Base-by-base conservation (phyloP, 2,329 filamentous ascomycete genomes). In the Chlorencoelia australis region DNA sequence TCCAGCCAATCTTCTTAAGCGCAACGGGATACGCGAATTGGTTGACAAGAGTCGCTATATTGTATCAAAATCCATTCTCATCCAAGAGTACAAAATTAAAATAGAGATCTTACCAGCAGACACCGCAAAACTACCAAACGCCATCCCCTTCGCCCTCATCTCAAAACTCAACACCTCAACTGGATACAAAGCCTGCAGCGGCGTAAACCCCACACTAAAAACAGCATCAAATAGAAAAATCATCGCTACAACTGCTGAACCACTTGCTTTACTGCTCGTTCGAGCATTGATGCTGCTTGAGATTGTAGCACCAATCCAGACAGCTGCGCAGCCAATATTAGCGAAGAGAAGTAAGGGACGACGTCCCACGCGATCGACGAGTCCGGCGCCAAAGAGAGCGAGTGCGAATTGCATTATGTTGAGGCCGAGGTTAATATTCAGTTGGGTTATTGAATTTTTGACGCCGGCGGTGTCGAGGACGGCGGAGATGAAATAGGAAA, bases 341-440 rank as follows among this genome's bases (percentile, higher is more conserved):
- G 65, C 67, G 41, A 65, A 64, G 35, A 73, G 52, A 29, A 73
- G 58, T 24, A 71, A 56, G 15, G 68, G 68, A 2, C 74, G 68
- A 18, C 74, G 71, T n/a, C 73, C 71, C 5, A 76, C 40, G 1
- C 62, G 63, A 21, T 76, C 73, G 2, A 70, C 69, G 39, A 76
- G 60, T 13, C 63, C 58, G 4, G 71, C 68, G 35, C 74, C 74
- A 1, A 65, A 48, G 24, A 72, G 59, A 19, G 70, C 66, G 45
- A 67, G 67, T 15, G 73, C 55, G 9, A 71, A 63, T 10, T 70
- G 67, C 50, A 73, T 69, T 41, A 69, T 59, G 20, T 66, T 65
- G 54, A 69, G 65, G 49, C 65, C 65, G 7, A 76, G 60, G 1
- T 57, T 64, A 47, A 78, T 69, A 36, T 73, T 68, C 9, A 67